phyloP scores from a whole-genome alignment of 768 basidiomycete genomes.

The Mycena floridula region DNA sequence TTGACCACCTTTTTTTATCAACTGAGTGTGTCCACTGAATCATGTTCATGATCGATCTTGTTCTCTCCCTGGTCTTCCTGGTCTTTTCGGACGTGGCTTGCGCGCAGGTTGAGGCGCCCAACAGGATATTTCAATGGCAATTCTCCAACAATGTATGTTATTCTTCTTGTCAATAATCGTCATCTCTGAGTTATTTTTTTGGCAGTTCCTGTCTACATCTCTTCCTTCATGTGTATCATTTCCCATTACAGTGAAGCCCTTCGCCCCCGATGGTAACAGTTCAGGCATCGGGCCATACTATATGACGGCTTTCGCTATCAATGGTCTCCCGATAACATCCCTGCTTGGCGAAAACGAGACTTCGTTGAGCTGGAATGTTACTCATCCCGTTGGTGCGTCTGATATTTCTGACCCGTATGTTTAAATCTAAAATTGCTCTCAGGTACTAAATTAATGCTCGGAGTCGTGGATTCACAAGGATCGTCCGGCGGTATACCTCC shows the following conservation, averaged over 20 bases:
- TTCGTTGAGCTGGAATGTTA: slow-evolving; percentile 26
- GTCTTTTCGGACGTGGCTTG: too few relatives aligned
- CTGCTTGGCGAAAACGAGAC: slow-evolving; percentile 21
- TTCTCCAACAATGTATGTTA: slow-evolving; percentile 22
- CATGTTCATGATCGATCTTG: too few relatives aligned
- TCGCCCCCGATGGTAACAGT: slow-evolving; percentile 12
- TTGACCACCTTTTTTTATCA: too few relatives aligned
- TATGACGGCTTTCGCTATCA: slow-evolving; percentile 26
- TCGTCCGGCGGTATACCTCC: slow-evolving; percentile 28
- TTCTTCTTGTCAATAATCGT: background rate
- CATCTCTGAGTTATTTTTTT: slow-evolving; percentile 4
- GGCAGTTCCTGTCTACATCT: slow-evolving; percentile 9
- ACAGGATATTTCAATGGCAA: slow-evolving; percentile 25
- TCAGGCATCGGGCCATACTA: slow-evolving; percentile 26
- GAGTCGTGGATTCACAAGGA: slow-evolving; percentile 29
- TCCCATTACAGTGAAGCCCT: slow-evolving; percentile 15
- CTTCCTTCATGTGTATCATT: slow-evolving; percentile 18
- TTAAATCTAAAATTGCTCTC: background rate
- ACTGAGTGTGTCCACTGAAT: too few relatives aligned
- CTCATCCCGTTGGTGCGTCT: slow-evolving; percentile 26
- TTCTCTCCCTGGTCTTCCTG: too few relatives aligned
- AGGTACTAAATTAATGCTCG: slow-evolving; percentile 32
- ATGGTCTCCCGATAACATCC: slow-evolving; percentile 19
- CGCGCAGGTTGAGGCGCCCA: too few relatives aligned
- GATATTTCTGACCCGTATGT: background rate